Evolutionary conservation across 805 yeast species (phyloP).

Genomic region (Torulaspora indica): DNA sequence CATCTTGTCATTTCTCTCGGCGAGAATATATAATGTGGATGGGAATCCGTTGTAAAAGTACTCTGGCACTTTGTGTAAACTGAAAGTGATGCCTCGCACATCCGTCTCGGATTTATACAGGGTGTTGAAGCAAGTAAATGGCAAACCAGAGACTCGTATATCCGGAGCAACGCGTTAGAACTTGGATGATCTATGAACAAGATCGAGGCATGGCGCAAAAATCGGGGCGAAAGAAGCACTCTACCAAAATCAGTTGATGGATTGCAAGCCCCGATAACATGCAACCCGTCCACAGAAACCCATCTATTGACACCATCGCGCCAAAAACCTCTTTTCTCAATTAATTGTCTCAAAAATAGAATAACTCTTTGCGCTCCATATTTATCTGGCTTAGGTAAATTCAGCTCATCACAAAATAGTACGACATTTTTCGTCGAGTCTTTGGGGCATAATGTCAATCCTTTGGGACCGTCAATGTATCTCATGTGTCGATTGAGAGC

Average conservation of each 20-base stretch:
- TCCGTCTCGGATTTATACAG: conserved; percentile 42
- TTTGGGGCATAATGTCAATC: conserved; percentile 54
- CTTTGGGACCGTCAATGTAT: conserved; percentile 49
- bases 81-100: conserved; percentile 63
- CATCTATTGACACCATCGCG: conserved; percentile 52
- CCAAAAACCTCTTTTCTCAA: conserved; percentile 79
- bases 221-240: conserved; percentile 49
- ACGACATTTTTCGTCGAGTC: conserved; percentile 66
- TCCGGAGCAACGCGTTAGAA: conserved; percentile 52
- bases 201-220: conserved; percentile 61
- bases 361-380: conserved; percentile 73
- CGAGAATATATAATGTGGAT: conserved; percentile 67
- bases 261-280: conserved; percentile 93
- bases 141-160: conserved; percentile 54
- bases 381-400: conserved; percentile 66
- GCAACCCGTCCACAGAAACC: conserved; percentile 61
- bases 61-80: conserved; percentile 48
- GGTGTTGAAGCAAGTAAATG: conserved; percentile 62
- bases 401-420: conserved; percentile 87
- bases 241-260: conserved; percentile 83
- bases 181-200: conserved; percentile 80
- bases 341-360: conserved; percentile 65
- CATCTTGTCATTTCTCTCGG: conserved; percentile 92
- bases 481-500: conserved; percentile 70
- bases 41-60: conserved; percentile 38